Conservation (phyloP, 352 stramenopile species). For the Discostella stelligera region DNA sequence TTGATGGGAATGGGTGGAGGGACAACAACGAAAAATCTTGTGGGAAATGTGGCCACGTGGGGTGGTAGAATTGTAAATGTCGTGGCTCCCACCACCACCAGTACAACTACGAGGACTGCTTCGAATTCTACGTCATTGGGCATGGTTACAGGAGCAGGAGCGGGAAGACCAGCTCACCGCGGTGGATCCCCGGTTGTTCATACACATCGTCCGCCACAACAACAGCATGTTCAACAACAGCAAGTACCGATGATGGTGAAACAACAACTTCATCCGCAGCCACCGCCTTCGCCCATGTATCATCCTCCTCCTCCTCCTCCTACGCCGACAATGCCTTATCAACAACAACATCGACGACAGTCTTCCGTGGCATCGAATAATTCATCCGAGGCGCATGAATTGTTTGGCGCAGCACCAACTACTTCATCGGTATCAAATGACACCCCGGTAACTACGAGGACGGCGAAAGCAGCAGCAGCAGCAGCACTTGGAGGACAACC, state of each 20-base stretch:
- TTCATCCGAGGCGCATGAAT: slow-evolving; percentile 11
- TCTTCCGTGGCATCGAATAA: slow-evolving; percentile 2
- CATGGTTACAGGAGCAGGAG: not conserved
- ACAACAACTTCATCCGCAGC: slow-evolving; percentile 16
- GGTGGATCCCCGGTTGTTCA: not conserved
- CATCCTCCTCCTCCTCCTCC: not conserved
- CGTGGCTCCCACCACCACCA: slow-evolving; percentile 6
- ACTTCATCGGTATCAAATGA: not conserved
- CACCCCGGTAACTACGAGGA: not conserved
- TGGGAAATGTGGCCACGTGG: slow-evolving; percentile 10
- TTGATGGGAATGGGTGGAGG: not conserved
- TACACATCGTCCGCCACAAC: not conserved
- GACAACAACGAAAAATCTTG: not conserved
- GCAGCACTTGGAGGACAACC: not conserved
- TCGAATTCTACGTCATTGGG: not conserved
- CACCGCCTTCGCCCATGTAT: not conserved
- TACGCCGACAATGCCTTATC: slow-evolving; percentile 1
- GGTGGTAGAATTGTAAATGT: slow-evolving; percentile 20
- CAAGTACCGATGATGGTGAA: not conserved
- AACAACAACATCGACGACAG: not conserved
- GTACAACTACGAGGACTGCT: not conserved
- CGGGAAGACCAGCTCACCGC: not conserved
- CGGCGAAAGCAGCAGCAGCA: not conserved
- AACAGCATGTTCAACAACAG: not conserved
- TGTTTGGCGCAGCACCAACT: slow-evolving; percentile 6